A percentile compares a stretch with the other conserved stretches of the same genome.
Conservation (phyloP, 148 eudicot species). For the Dysphania ambrosioides region DNA sequence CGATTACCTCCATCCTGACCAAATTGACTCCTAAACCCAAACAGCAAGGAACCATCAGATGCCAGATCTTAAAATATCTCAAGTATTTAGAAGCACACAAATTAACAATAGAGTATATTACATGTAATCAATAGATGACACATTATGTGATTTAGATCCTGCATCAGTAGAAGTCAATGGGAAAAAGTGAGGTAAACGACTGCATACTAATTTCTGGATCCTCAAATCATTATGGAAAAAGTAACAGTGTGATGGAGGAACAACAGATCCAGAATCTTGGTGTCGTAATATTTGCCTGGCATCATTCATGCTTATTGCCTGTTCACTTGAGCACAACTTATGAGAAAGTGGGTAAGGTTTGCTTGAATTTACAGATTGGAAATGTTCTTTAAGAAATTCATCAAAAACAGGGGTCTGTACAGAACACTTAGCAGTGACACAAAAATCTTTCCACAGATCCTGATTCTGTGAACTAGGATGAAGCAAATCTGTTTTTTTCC, state of each 20-base stretch:
- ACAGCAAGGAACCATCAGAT: slow-evolving; percentile 15
- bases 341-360: slow-evolving; percentile 23
- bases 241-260: slow-evolving; percentile 69
- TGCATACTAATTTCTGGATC: slow-evolving; percentile 61
- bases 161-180: slow-evolving; percentile 50
- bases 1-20: slow-evolving; percentile 43
- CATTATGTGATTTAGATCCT: slow-evolving; percentile 33
- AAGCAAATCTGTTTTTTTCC: slow-evolving; percentile 29
- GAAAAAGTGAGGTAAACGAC: slow-evolving; percentile 65
- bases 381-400: slow-evolving; percentile 66
- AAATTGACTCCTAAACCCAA: slow-evolving; percentile 71
- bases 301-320: slow-evolving; percentile 12
- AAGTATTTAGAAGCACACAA: background rate
- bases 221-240: slow-evolving; percentile 69
- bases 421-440: slow-evolving; percentile 32
- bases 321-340: slow-evolving; percentile 24
- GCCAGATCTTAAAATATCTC: background rate
- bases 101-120: slow-evolving; percentile 29
- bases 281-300: slow-evolving; percentile 24
- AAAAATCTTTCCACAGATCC: slow-evolving; percentile 70
- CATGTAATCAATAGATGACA: slow-evolving; percentile 79
- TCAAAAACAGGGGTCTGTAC: slow-evolving; percentile 84
- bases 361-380: slow-evolving; percentile 37
- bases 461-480: slow-evolving; percentile 28
- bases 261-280: slow-evolving; percentile 27